Evolutionary conservation across 2,329 filamentous ascomycete genomes (phyloP), one percentile per base, ranked within the genome.

Genomic region (Colletotrichum coccodes): DNA sequence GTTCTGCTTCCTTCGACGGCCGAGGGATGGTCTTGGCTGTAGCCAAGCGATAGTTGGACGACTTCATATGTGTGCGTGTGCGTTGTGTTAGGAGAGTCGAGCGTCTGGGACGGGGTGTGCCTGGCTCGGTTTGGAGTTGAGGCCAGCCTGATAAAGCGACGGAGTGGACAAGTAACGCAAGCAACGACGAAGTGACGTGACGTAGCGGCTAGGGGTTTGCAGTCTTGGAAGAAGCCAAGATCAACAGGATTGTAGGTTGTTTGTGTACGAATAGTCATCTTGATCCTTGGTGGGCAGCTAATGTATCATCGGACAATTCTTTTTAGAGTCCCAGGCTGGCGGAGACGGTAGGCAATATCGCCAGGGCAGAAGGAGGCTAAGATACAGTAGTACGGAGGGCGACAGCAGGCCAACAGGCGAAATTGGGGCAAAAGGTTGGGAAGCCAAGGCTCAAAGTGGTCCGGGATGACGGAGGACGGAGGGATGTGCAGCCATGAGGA

Each of bases 291-390:
- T 44, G 47, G 38, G 49, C 52, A 52, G 7, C 56, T 38, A 36
- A 60, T 56, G 32, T 60, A 50, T 60, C 34, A 49, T 60, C 49
- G 61, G 61, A 46, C 53, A 58, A 52, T 66, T 60, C 14, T 56
- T 52, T 7, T 21, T 21, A 23, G 54, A 40, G 47, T 26, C 47
- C 53, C 42, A 56, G 53, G n/a, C 42, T 40, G 40, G 36, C 58
- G 58, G 58, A 62, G 28, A 57, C 52, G 44, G 50, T 7, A 47
- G 28, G 32, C 40, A 34, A 58, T 46, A 46, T 26, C 14, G 56
- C 56, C 60, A 67, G 21, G 60, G 50, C 42, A 26, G 52, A 59
- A 28, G n/a, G 32, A n/a, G n/a, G n/a, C n/a, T n/a, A n/a, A n/a
- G 36, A 50, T 7, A 42, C 28, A 8, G 63, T 32, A 9, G 60